Conservation (phyloP, 148 eudicot genomes). For the Fallopia convolvulus region DNA sequence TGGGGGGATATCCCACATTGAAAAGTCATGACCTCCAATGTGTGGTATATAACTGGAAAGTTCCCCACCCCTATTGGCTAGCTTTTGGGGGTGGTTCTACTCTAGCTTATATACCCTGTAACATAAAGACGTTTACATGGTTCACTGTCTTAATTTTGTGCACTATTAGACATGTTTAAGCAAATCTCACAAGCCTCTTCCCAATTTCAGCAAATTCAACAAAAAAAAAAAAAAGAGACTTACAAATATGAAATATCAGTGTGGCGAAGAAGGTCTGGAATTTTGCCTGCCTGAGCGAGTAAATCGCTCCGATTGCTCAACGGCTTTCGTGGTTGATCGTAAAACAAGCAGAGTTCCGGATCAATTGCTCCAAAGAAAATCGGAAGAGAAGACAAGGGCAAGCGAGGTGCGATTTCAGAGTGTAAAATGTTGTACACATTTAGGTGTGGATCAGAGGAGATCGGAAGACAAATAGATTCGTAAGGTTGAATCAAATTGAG, state of each 20-base stretch:
- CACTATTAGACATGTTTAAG: neutral
- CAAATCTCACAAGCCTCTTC: neutral
- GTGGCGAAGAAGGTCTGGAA: constrained; percentile 59
- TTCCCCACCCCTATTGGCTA: too few relatives aligned
- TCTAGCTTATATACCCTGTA: too few relatives aligned
- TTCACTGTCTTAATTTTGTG: too few relatives aligned
- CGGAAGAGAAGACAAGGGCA: constrained; percentile 86
- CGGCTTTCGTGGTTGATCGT: constrained; percentile 33
- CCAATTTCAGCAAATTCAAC: neutral
- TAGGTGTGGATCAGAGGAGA: constrained; percentile 20
- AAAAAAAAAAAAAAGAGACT: constrained; percentile 14
- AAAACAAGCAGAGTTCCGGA: constrained; percentile 52
- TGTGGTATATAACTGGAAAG: too few relatives aligned
- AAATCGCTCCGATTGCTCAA: constrained; percentile 38
- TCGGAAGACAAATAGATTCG: neutral
- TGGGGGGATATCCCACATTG: too few relatives aligned
- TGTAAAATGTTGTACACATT: constrained; percentile 65
- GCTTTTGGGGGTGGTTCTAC: too few relatives aligned
- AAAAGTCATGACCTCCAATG: too few relatives aligned
- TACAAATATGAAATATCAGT: constrained; percentile 88
- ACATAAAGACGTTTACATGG: too few relatives aligned
- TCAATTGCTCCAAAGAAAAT: constrained; percentile 69
- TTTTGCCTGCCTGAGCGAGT: constrained; percentile 46
- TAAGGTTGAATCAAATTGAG: constrained; percentile 4
- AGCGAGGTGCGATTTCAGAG: constrained; percentile 79